Evolutionary conservation across 495 filamentous ascomycete species (phyloP).

Genomic region (Talaromyces liani): DNA sequence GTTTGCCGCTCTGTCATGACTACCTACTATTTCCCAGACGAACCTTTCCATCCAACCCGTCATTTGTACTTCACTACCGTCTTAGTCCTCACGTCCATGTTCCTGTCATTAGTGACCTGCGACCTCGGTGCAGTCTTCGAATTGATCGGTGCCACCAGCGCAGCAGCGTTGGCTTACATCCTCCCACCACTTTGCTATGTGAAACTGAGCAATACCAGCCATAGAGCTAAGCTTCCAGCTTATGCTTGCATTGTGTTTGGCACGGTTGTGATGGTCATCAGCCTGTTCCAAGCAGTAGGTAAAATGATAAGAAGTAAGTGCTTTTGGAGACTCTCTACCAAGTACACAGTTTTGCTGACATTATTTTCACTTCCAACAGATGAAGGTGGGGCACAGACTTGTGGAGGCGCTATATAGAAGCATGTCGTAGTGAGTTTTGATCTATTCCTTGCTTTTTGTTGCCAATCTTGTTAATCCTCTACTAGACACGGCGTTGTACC

Average conservation of each 20-base stretch:
- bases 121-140: conserved; percentile 94
- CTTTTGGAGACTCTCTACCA: neutral
- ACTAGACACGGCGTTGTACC: neutral
- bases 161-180: conserved; percentile 90
- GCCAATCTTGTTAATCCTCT: too few species aligned
- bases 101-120: conserved; percentile 72
- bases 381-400: conserved; percentile 25
- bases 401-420: conserved; percentile 14
- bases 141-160: conserved; percentile 88
- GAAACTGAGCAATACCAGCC: conserved; percentile 63
- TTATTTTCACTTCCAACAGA: conserved; percentile 14
- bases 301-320: conserved; percentile 53
- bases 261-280: conserved; percentile 73
- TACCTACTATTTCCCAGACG: conserved; percentile 80
- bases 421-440: neutral
- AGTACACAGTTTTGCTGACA: conserved; percentile 1
- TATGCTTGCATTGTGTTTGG: conserved; percentile 68
- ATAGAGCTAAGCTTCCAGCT: conserved; percentile 69
- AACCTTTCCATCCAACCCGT: conserved; percentile 72
- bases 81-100: conserved; percentile 74
- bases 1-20: conserved; percentile 96
- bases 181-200: conserved; percentile 92
- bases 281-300: conserved; percentile 61
- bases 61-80: conserved; percentile 79
- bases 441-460: neutral